Evolutionary conservation across 495 filamentous ascomycete species (phyloP), one percentile per base, ranked within the genome.

Genomic region (Penicillium subrubescens): DNA sequence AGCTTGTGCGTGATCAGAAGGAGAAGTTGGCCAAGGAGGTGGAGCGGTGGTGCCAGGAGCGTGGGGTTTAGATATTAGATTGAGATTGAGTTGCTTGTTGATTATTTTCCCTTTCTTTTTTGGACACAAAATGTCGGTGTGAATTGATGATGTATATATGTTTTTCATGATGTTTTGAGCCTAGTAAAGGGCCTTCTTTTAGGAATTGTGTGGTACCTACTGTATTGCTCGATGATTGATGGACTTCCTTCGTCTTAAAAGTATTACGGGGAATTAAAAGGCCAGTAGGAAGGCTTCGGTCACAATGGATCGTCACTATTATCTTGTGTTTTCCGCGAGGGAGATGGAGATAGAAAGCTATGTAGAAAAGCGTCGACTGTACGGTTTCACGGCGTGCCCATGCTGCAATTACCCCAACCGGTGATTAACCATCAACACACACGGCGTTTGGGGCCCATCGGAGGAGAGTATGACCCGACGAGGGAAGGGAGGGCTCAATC

Each of bases 21-120:
- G 84, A 89, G 61, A 92, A 83, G 69, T 75, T 97, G 72, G 79
- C 78, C 25, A 90, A 87, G 77, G 93, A 97, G 81, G 93, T 96
- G 25, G 85, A 84, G 66, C 89, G 86, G 76, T 97, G 90, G 74
- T 94, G 92, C 66, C 78, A 85, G 71, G 91, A 94, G 74, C 81
- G 92, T 37, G 85, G 85, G 6, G 86, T 88, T 64, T 76, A 61
- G 70, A 48, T 56, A 8, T 14, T 35, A 21, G 23, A 14, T 10
- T 46, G 14, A 33, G 31, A 33, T 33, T 23, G n/a, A 1, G 17
- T 14, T n/a, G 2, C 3, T 31, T 27, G 51, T 21, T 51, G 5
- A 7, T 35, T 37, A 0, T 14, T 8, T n/a, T 35, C 21, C 5
- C 19, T 27, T n/a, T 19, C 31, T 14, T 58, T 58, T 8, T 6